phyloP scores from a whole-genome alignment of 495 filamentous ascomycete genomes.

The Delitschia confertaspora region DNA sequence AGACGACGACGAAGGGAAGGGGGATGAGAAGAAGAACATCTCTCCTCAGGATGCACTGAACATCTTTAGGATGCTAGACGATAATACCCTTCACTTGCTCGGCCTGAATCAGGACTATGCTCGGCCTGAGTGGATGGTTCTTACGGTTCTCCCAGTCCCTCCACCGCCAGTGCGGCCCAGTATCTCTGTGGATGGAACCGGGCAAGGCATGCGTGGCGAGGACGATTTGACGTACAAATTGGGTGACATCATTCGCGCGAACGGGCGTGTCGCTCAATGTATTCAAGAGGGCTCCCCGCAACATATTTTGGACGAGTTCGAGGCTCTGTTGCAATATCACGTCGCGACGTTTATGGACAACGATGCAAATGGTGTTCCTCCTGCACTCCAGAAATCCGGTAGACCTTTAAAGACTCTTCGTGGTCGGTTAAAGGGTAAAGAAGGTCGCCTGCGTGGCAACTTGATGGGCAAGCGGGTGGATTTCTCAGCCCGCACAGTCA shows the following conservation, averaged over 20 bases:
- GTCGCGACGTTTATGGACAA: slow-evolving; percentile 99
- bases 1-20: slow-evolving; percentile 55
- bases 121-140: slow-evolving; percentile 95
- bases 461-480: slow-evolving; percentile 99
- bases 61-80: slow-evolving; percentile 73
- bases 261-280: slow-evolving; percentile 82
- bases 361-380: slow-evolving; percentile 91
- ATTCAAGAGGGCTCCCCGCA: slow-evolving; percentile 80
- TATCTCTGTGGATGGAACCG: slow-evolving; percentile 86
- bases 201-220: slow-evolving; percentile 80
- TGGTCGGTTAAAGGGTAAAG: slow-evolving; percentile 94
- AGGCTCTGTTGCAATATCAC: slow-evolving; percentile 90
- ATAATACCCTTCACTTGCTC: slow-evolving; percentile 72
- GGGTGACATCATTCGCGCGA: slow-evolving; percentile 95
- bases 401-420: slow-evolving; percentile 93
- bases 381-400: slow-evolving; percentile 93
- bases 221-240: slow-evolving; percentile 99
- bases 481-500: slow-evolving; percentile 98
- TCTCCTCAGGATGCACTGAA: slow-evolving; percentile 75
- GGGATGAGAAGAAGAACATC: slow-evolving; percentile 76
- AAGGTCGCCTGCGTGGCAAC: slow-evolving; percentile 93
- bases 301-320: slow-evolving; percentile 83
- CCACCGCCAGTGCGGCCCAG: slow-evolving; percentile 92
- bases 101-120: slow-evolving; percentile 90
- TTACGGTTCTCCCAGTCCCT: slow-evolving; percentile 89